Percentiles rank a stretch among this genome's conserved stretches.
phyloP scores from a whole-genome alignment of 306 rosid genomes.

The Cucumis cinereus region DNA sequence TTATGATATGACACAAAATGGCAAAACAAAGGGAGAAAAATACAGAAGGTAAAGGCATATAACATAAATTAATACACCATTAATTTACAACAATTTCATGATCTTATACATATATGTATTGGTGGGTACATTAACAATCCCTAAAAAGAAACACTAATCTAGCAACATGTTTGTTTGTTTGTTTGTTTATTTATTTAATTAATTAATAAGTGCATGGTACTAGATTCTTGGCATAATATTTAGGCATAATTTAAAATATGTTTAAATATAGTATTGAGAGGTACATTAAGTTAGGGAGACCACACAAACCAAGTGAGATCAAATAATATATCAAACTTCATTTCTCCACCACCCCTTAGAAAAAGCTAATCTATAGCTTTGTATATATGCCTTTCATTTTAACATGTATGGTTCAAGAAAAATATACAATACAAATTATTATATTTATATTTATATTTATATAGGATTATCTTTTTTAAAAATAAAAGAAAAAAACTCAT shows the following conservation, averaged over 20 bases:
- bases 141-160: not conserved
- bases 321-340: not conserved
- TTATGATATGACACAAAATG: not conserved
- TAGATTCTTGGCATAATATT: not conserved
- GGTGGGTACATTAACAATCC: not conserved
- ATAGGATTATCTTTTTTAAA: not conserved
- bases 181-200: no score
- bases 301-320: not conserved
- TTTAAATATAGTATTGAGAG: not conserved
- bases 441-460: no score
- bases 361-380: conserved; percentile 2
- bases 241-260: not conserved
- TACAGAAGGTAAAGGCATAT: not conserved
- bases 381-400: not conserved
- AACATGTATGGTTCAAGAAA: not conserved
- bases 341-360: conserved; percentile 7
- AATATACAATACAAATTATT: not conserved
- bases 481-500: conserved; percentile 18
- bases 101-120: not conserved
- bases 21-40: not conserved
- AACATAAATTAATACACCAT: not conserved
- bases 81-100: not conserved
- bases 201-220: no score
- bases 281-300: not conserved
- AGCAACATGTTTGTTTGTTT: not conserved